Conservation (phyloP, 108 stramenopile genomes). For the Conticribra guillardii region DNA sequence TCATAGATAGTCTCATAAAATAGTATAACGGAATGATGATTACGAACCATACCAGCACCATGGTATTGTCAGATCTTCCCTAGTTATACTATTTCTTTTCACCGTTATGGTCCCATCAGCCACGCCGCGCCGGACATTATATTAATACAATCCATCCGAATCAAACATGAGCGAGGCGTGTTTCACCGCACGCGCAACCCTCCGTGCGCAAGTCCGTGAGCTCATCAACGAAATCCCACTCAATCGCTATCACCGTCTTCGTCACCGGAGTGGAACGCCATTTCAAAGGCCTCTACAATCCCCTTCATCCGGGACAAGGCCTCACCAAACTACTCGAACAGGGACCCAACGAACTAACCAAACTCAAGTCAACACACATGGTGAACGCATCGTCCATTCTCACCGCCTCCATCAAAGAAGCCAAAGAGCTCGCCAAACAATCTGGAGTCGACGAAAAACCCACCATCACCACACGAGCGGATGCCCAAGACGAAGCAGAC, state of each 20-base stretch:
- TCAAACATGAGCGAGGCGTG: constrained; percentile 13
- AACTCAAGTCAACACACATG: too few relatives aligned
- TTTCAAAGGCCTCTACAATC: constrained; percentile 1
- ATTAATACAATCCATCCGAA: too few relatives aligned
- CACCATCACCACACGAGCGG: not conserved
- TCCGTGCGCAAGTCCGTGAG: not conserved
- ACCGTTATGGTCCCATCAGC: not conserved
- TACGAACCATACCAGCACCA: too few relatives aligned
- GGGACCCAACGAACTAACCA: too few relatives aligned
- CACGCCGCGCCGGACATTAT: too few relatives aligned
- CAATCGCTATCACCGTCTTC: not conserved
- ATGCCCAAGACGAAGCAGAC: constrained; percentile 4
- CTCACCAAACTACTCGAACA: not conserved
- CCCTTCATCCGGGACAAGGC: constrained; percentile 8
- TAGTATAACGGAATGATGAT: too few relatives aligned
- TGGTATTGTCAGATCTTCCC: too few relatives aligned
- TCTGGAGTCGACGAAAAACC: not conserved
- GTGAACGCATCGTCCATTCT: not conserved
- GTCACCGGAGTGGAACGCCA: not conserved
- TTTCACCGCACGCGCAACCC: constrained; percentile 1
- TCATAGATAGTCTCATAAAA: too few relatives aligned
- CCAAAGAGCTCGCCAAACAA: not conserved
- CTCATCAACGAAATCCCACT: not conserved
- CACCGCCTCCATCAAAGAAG: constrained; percentile 1
- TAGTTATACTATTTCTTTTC: constrained; percentile 1